Conservation (phyloP, 768 basidiomycete genomes). For the Gymnopilus junonius region DNA sequence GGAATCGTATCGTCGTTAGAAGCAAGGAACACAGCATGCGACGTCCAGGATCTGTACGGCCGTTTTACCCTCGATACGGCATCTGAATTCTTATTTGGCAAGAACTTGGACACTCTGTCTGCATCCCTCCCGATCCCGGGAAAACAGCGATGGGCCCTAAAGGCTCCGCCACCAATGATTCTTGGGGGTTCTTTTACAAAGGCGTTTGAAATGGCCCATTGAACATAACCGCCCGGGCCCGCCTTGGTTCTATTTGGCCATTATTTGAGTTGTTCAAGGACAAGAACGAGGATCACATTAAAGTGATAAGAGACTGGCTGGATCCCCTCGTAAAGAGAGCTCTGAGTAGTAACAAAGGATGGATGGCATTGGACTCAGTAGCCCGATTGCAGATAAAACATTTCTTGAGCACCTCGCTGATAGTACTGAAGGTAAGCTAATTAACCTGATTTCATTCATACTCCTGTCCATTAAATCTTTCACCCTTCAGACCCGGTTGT, state of each 20-base stretch:
- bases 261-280: constrained; percentile 63
- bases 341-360: constrained; percentile 44
- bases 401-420: constrained; percentile 72
- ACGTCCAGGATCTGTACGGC: constrained; percentile 69
- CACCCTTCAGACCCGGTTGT: constrained; percentile 55
- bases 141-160: constrained; percentile 53
- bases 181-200: constrained; percentile 65
- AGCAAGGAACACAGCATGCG: constrained; percentile 46
- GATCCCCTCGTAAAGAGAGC: constrained; percentile 66
- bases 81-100: constrained; percentile 75
- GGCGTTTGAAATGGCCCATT: constrained; percentile 64
- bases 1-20: constrained; percentile 49
- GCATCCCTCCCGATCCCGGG: constrained; percentile 54
- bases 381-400: constrained; percentile 53
- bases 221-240: constrained; percentile 50
- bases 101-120: constrained; percentile 63
- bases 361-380: constrained; percentile 41
- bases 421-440: constrained; percentile 58
- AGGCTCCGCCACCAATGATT: constrained; percentile 61
- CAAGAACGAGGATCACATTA: constrained; percentile 49
- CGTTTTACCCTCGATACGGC: constrained; percentile 75
- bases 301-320: constrained; percentile 59
- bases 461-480: neutral
- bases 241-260: constrained; percentile 63
- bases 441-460: neutral